phyloP scores from a whole-genome alignment of 495 filamentous ascomycete genomes.

The Cetradonia linearis region DNA sequence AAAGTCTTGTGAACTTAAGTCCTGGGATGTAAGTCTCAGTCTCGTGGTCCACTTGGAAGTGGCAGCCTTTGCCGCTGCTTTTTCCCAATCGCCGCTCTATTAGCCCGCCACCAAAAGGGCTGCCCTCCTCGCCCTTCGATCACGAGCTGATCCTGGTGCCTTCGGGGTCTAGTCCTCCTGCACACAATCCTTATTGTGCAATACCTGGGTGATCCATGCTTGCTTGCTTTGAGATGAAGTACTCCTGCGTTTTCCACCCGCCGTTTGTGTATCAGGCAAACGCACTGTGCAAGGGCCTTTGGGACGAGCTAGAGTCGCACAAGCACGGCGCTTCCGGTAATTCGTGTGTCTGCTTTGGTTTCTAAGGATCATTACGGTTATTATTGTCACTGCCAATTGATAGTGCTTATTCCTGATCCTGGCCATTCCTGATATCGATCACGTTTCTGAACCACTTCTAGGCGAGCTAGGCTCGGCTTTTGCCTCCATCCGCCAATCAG shows the following conservation, averaged over 20 bases:
- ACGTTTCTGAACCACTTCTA: background rate
- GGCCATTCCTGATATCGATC: constrained; percentile 1
- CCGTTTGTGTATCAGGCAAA: constrained; percentile 2
- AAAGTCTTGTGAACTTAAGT: background rate
- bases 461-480: constrained; percentile 16
- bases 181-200: constrained; percentile 8
- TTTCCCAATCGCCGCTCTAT: background rate
- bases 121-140: constrained; percentile 5
- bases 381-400: background rate
- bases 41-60: constrained; percentile 13
- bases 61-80: constrained; percentile 22
- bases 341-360: background rate
- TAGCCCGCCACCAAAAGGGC: constrained; percentile 16
- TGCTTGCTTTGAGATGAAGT: constrained; percentile 3
- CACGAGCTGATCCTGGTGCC: constrained; percentile 18
- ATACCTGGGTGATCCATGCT: constrained; percentile 4
- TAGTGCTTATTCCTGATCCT: background rate
- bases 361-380: background rate
- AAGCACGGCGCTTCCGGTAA: background rate
- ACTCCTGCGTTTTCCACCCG: background rate
- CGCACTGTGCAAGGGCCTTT: background rate
- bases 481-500: constrained; percentile 18
- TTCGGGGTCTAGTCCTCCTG: constrained; percentile 10
- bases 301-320: background rate
- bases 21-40: background rate